These are phyloP conservation scores for Choiromyces venosus DNA, from an alignment of 495 filamentous ascomycete genomes.

Conservation along the genomic window DNA sequence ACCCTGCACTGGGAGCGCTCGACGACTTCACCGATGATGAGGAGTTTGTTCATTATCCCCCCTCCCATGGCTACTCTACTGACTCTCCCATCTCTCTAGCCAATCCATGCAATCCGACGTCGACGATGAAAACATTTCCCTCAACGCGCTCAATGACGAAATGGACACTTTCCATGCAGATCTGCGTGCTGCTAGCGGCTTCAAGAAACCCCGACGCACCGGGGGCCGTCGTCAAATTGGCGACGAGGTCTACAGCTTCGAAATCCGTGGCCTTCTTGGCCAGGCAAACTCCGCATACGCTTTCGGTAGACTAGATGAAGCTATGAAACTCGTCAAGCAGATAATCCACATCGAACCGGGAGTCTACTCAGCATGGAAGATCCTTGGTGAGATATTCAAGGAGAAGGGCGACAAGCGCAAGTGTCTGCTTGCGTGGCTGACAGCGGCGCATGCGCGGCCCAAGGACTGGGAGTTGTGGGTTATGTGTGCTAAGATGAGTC, in stretches of 20 bases:
- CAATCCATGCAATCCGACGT: conserved; percentile 5
- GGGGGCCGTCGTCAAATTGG: conserved; percentile 35
- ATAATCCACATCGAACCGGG: conserved; percentile 42
- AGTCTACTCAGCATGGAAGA: conserved; percentile 41
- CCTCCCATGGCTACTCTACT: not conserved
- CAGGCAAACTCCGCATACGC: conserved; percentile 39
- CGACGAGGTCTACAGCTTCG: conserved; percentile 41
- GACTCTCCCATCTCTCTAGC: not conserved
- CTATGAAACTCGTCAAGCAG: conserved; percentile 38
- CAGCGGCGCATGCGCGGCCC: conserved; percentile 40
- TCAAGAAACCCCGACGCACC: conserved; percentile 29
- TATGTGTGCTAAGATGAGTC: conserved; percentile 41
- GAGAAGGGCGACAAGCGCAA: conserved; percentile 42
- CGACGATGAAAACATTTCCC: conserved; percentile 32
- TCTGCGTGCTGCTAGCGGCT: conserved; percentile 40
- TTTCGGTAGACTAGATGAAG: conserved; percentile 34
- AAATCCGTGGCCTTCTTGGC: conserved; percentile 37
- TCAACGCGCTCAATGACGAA: conserved; percentile 38
- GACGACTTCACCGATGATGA: conserved; percentile 1
- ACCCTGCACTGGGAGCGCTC: conserved; percentile 20
- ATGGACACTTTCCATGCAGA: conserved; percentile 41
- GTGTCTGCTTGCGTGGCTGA: conserved; percentile 40
- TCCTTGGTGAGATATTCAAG: conserved; percentile 42
- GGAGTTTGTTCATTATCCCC: not conserved
- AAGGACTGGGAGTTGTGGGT: conserved; percentile 43